phyloP scores from a whole-genome alignment of 1,284 basidiomycete species.

The Afroboletus lepidellus region DNA sequence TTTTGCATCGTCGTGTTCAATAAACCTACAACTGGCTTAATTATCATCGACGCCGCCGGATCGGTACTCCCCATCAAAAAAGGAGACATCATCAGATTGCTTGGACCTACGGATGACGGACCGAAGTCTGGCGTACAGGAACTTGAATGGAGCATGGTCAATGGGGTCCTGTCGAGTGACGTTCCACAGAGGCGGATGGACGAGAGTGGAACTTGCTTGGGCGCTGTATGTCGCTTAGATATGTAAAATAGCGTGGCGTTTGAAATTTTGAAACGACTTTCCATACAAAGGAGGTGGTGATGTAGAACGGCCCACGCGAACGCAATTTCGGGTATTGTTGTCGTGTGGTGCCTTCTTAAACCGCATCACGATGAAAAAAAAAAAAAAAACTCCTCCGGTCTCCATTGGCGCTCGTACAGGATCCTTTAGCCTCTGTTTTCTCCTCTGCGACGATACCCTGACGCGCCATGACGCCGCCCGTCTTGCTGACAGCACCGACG shows the following conservation, averaged over 20 bases:
- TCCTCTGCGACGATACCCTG: neutral
- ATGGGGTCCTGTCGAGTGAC: conserved; percentile 34
- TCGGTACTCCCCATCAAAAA: conserved; percentile 41
- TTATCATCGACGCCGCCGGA: conserved; percentile 41
- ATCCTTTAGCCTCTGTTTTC: neutral
- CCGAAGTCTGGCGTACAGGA: neutral
- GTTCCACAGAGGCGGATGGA: conserved; percentile 32
- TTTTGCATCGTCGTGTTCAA: conserved; percentile 53
- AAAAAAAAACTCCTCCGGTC: neutral
- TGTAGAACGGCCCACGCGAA: neutral
- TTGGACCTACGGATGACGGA: conserved; percentile 32
- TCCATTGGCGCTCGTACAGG: neutral
- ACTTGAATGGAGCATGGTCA: conserved; percentile 24
- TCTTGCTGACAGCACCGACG: conserved; percentile 5
- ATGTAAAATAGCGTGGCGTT: neutral
- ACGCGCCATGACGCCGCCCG: conserved; percentile 7
- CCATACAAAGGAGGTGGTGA: neutral
- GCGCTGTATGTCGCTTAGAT: conserved; percentile 37
- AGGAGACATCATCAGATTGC: conserved; percentile 44
- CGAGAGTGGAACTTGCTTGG: conserved; percentile 42
- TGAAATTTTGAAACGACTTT: neutral
- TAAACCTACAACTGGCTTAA: conserved; percentile 33
- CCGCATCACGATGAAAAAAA: conserved; percentile 1
- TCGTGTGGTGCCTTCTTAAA: conserved; percentile 1
- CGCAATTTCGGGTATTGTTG: conserved; percentile 6